These are phyloP conservation scores for Knoxia roxburghii DNA, from an alignment of 257 asterid species.

Conservation along the genomic window DNA sequence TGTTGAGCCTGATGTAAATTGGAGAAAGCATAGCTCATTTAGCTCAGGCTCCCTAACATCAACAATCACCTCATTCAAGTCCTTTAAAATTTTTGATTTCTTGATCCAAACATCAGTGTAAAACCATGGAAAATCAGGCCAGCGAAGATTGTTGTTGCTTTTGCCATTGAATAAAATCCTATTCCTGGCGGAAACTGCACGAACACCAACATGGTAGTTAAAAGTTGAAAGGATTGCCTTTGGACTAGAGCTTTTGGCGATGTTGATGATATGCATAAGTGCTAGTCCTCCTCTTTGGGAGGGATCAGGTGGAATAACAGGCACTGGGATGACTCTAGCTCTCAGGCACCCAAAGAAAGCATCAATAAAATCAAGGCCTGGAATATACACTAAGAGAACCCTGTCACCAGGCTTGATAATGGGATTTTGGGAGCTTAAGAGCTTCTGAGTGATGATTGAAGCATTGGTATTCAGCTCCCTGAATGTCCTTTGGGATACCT, in stretches of 20 bases:
- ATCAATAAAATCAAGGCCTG: constrained; percentile 64
- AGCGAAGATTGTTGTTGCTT: constrained; percentile 22
- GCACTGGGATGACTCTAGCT: constrained; percentile 54
- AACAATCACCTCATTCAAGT: constrained; percentile 7
- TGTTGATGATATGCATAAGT: constrained; percentile 45
- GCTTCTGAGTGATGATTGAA: constrained; percentile 35
- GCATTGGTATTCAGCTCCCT: constrained; percentile 46
- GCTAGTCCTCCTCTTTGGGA: constrained; percentile 53
- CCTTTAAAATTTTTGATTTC: constrained; percentile 27
- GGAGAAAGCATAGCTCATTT: constrained; percentile 54
- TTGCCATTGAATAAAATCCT: constrained; percentile 26
- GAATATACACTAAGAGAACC: constrained; percentile 48
- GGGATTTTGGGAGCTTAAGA: constrained; percentile 31
- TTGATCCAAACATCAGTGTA: constrained; percentile 61
- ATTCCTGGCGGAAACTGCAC: constrained; percentile 44
- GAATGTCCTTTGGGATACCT: constrained; percentile 40
- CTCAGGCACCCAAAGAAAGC: constrained; percentile 67
- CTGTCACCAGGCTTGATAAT: constrained; percentile 42
- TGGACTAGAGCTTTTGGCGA: constrained; percentile 55
- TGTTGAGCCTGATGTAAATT: constrained; percentile 67
- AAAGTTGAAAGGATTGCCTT: constrained; percentile 56
- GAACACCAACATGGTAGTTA: constrained; percentile 46
- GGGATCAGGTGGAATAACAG: constrained; percentile 60
- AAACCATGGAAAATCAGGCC: constrained; percentile 63
- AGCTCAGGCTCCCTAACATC: constrained; percentile 25